Percentiles rank a stretch among this genome's conserved stretches.
Conservation (phyloP, 1,284 basidiomycete genomes). For the Phlebopus sp. region DNA sequence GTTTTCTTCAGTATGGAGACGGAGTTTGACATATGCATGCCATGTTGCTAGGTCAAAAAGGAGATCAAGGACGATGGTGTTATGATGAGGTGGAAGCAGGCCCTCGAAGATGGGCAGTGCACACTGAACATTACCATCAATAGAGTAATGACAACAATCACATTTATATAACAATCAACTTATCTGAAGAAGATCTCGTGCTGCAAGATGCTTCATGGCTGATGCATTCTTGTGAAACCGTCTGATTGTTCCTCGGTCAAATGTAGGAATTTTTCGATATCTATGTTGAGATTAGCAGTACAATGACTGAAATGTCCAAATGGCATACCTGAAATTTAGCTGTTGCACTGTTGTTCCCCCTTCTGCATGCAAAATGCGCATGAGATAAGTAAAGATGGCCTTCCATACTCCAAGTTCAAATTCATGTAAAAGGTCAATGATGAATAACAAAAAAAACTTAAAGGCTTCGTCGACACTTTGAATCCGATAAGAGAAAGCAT, state of each 20-base stretch:
- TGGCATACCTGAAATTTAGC: conserved; percentile 7
- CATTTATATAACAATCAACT: too few species aligned
- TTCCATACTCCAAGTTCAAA: conserved; percentile 20
- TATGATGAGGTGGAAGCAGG: conserved; percentile 24
- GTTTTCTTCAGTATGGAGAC: conserved; percentile 33
- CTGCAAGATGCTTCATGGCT: conserved; percentile 5
- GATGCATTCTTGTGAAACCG: conserved; percentile 5
- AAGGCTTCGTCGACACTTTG: not conserved
- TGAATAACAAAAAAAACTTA: conserved; percentile 10
- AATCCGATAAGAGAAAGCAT: conserved; percentile 15
- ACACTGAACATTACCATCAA: conserved; percentile 29
- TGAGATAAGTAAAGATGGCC: conserved; percentile 13
- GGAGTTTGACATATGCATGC: conserved; percentile 34
- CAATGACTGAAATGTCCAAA: not conserved
- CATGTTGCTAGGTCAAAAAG: conserved; percentile 28
- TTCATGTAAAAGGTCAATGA: conserved; percentile 17
- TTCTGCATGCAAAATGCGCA: conserved; percentile 11
- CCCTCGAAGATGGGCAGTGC: conserved; percentile 34
- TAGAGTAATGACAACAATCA: not conserved
- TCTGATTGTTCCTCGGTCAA: conserved; percentile 5
- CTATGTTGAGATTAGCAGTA: not conserved
- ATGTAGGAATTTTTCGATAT: conserved; percentile 3
- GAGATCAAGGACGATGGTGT: conserved; percentile 13
- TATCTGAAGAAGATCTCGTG: conserved; percentile 2
- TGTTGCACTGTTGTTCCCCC: not conserved